Base-by-base conservation (phyloP, 2,329 filamentous ascomycete genomes). In the Chrysoporthe deuterocubensis region DNA sequence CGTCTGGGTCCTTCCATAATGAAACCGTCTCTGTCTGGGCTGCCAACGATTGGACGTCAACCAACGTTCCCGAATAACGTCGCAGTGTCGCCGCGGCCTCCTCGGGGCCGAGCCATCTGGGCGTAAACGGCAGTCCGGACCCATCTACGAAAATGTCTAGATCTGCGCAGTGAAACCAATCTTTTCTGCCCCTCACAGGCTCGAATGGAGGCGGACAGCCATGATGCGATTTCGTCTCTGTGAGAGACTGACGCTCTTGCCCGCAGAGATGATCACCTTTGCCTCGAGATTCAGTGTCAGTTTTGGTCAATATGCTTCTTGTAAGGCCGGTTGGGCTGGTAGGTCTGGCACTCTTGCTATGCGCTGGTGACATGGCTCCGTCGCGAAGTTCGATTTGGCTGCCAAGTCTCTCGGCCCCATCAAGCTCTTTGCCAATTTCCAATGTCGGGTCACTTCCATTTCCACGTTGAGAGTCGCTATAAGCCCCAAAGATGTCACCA, bases 91-190 rank as follows among this genome's bases (percentile, higher is more conserved):
- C 13, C 40, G 37, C 48, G 4, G 67, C 57, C 6, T 59, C 56
- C 21, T 18, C 13, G 18, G 21, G 37, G 26, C 13, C 48, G 16
- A 69, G 48, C 37, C 57, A 44, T 50, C 58, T 59, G 1, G 60
- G 18, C 2, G 26, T 40, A 4, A 62, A 65, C 3, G 65, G 56
- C 5, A 40, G 9, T 18, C n/a, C 34, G 13, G 50, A 62, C 4
- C 32, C 18, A n/a, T 62, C 66, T 6, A 59, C 32, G 7, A 58
- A 43, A 3, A 67, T 26, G 16, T 67, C 34, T 6, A 67, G 34
- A 0, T 34, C 13, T 6, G 16, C 48, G 32, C 43, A 60, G 6
- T 37, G 46, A 7, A 67, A 67, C 9, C 46, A 64, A 26, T 26
- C 9, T 18, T 14, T 56, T 9, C 66, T 44, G 21, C 21, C 42